phyloP scores from a whole-genome alignment of 306 rosid genomes.

The Cyclanthera cordifolia region DNA sequence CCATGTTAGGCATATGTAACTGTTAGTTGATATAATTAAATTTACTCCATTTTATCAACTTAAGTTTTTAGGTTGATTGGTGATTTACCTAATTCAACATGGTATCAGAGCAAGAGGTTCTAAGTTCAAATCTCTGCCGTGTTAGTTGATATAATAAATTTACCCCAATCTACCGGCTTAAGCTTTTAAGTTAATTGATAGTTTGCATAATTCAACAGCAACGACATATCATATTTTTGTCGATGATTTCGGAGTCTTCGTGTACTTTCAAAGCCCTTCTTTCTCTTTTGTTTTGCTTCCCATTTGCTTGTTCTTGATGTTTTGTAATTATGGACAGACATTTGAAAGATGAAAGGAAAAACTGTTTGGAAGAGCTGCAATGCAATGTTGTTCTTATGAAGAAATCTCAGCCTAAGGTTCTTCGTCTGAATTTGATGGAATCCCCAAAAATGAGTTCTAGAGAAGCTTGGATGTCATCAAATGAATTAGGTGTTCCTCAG shows the following conservation, averaged over 20 bases:
- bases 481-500: constrained; percentile 26
- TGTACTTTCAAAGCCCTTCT: neutral
- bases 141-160: too few relatives aligned
- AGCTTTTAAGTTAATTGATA: too few relatives aligned
- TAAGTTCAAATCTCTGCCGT: too few relatives aligned
- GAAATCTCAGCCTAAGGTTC: constrained; percentile 53
- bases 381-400: constrained; percentile 80
- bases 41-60: too few relatives aligned
- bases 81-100: too few relatives aligned
- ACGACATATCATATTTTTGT: neutral
- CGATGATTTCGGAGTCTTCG: neutral
- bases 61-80: too few relatives aligned
- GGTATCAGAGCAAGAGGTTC: too few relatives aligned
- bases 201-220: too few relatives aligned
- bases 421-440: constrained; percentile 61
- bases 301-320: constrained; percentile 14
- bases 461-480: constrained; percentile 19
- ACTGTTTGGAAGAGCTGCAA: constrained; percentile 72
- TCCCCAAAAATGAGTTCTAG: constrained; percentile 28
- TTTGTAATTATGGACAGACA: constrained; percentile 32
- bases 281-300: neutral
- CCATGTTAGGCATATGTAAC: neutral
- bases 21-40: too few relatives aligned
- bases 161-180: too few relatives aligned
- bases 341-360: constrained; percentile 59